These are phyloP conservation scores for Termitomyces sp. DNA, from an alignment of 768 basidiomycete genomes.

Conservation along the genomic window DNA sequence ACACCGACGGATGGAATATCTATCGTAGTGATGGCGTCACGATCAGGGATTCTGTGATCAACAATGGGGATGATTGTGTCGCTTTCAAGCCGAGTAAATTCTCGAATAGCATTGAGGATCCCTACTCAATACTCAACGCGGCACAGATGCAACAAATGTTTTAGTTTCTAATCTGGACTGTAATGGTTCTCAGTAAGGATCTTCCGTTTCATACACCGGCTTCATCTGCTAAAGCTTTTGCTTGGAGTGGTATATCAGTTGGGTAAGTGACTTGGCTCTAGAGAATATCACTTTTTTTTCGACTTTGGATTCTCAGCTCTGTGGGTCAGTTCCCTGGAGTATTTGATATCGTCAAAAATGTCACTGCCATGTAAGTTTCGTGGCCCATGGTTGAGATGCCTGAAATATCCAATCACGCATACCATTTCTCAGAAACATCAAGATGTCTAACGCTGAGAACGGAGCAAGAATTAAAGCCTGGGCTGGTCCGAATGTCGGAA, in stretches of 20 bases:
- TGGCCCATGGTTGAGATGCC: background rate
- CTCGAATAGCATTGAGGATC: background rate
- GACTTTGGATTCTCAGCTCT: slow-evolving; percentile 35
- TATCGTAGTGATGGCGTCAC: slow-evolving; percentile 52
- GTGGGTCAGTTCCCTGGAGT: slow-evolving; percentile 52
- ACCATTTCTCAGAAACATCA: slow-evolving; percentile 40
- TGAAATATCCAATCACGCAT: background rate
- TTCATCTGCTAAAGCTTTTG: background rate
- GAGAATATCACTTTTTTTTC: background rate
- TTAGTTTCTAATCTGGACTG: slow-evolving; percentile 56
- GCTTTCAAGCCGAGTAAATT: slow-evolving; percentile 50
- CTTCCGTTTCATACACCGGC: background rate
- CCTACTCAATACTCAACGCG: background rate
- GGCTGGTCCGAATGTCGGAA: slow-evolving; percentile 57
- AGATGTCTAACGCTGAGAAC: slow-evolving; percentile 60
- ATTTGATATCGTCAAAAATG: slow-evolving; percentile 62
- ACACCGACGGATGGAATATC: slow-evolving; percentile 66
- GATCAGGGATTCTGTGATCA: slow-evolving; percentile 47
- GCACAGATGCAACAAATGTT: slow-evolving; percentile 49
- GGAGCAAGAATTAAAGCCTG: slow-evolving; percentile 70
- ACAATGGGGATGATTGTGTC: slow-evolving; percentile 60
- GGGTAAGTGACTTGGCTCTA: slow-evolving; percentile 25
- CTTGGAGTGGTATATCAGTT: slow-evolving; percentile 50
- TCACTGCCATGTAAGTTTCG: slow-evolving; percentile 41
- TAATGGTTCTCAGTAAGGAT: slow-evolving; percentile 54